These are phyloP conservation scores for Tuber melanosporum DNA, from an alignment of 495 filamentous ascomycete genomes.

Conservation along the genomic window DNA sequence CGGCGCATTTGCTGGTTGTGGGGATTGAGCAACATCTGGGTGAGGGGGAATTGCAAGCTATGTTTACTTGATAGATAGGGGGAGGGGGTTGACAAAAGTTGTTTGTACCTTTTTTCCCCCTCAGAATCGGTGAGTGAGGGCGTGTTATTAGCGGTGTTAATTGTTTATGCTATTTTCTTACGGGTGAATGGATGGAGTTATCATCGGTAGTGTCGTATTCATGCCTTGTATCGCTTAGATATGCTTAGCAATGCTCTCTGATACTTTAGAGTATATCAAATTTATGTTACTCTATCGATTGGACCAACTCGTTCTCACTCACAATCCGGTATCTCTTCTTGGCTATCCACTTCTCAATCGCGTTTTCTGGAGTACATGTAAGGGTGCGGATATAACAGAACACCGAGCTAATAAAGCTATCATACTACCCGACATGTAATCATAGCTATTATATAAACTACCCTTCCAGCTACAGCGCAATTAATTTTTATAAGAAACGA, in stretches of 20 bases:
- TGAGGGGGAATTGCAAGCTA: conserved; percentile 70
- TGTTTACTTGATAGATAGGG: conserved; percentile 60
- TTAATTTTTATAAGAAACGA: not conserved
- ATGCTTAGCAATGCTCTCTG: not conserved
- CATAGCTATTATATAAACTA: not conserved
- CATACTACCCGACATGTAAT: too few species aligned
- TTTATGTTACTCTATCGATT: not conserved
- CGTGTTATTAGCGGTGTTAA: not conserved
- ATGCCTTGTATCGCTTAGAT: not conserved
- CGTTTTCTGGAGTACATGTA: not conserved
- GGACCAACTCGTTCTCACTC: not conserved
- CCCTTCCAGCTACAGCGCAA: not conserved
- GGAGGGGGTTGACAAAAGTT: not conserved
- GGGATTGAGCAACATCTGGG: conserved; percentile 80
- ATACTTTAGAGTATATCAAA: not conserved
- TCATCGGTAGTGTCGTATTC: not conserved
- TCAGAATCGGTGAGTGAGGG: not conserved
- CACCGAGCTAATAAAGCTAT: not conserved
- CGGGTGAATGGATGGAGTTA: not conserved
- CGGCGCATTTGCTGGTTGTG: conserved; percentile 78
- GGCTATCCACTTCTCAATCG: not conserved
- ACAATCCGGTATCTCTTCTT: not conserved
- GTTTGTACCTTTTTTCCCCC: not conserved
- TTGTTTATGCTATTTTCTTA: not conserved
- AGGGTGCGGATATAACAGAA: not conserved